Conservation (phyloP, 352 stramenopile species). For the Albugo laibachii region DNA sequence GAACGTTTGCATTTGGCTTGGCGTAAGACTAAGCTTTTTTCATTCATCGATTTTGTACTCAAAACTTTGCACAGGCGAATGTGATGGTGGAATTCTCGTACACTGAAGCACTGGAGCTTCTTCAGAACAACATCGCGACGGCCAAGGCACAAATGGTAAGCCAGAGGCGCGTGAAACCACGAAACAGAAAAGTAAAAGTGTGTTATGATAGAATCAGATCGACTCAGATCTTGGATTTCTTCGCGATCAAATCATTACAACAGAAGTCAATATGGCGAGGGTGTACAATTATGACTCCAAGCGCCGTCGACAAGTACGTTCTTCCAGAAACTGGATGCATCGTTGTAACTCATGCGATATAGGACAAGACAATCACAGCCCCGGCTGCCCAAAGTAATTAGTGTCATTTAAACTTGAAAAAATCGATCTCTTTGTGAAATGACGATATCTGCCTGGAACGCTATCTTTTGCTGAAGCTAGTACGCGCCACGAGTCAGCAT, state of each 20-base stretch:
- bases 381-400: too few species aligned
- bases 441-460: too few species aligned
- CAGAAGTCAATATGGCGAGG: conserved; percentile 91
- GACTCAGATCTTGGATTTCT: conserved; percentile 87
- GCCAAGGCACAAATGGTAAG: conserved; percentile 52
- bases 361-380: too few species aligned
- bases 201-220: conserved; percentile 30
- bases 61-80: conserved; percentile 44
- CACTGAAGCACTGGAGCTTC: conserved; percentile 84
- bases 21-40: conserved; percentile 17
- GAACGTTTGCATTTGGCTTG: conserved; percentile 94
- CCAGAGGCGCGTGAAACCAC: not conserved
- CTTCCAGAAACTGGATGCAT: not conserved
- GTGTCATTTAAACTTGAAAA: too few species aligned
- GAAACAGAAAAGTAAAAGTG: not conserved
- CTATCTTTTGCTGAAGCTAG: too few species aligned
- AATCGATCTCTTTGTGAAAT: too few species aligned
- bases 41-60: not conserved
- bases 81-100: conserved; percentile 96
- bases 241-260: conserved; percentile 94
- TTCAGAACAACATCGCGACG: conserved; percentile 52
- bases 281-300: conserved; percentile 96
- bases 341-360: too few species aligned
- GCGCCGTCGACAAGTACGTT: conserved; percentile 37
- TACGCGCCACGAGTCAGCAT: too few species aligned